Base-by-base conservation (phyloP, 2,329 filamentous ascomycete genomes). In the Xylariaceae sp. region DNA sequence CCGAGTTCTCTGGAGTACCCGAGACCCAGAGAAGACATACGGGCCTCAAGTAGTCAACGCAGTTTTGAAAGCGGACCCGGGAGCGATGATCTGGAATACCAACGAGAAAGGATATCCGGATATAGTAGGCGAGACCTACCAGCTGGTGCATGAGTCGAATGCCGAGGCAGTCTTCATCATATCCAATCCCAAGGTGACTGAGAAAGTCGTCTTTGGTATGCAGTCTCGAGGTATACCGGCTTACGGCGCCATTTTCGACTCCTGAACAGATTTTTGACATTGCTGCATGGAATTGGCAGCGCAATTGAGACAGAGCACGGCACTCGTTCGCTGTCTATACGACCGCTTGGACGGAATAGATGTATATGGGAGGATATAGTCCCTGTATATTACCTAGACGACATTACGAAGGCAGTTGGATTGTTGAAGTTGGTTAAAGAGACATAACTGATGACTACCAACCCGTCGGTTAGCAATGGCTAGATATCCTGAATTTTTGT, bases 121-220 rank as follows among this genome's bases (percentile, higher is more conserved):
- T 55, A 71, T 80, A 33, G 75, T 71, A 12, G 59, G 63, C 46
- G 76, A 75, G 71, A 73, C 73, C 2, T 77, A 71, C 63, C 78
- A 88, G 65, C 64, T 86, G 17, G 76, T 75, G 4, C 72, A 83
- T 45, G 76, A 79, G 34, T 83, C 79, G 57, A 68, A 74, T 12
- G 71, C 86, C 2, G 87, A 90, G 73, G 88, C 87, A 1, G 86
- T 90, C 33, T 85, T 89, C 65, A 79, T 90, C 55, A 86, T 92
- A 63, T 85, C 83, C 51, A 91, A 90, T 67, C 82, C 84, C 48
- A 77, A 71, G 51, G 77, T 89, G 39, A 90, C 87, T n/a, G 78
- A 78, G 63, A 82, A 82, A 71, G 78, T 90, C 2, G 86, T 90
- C 0, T 87, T 84, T 63, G 84, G 80, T 7, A 72, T 92, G 54